phyloP scores from a whole-genome alignment of 257 asterid species.

The Verbena officinalis region DNA sequence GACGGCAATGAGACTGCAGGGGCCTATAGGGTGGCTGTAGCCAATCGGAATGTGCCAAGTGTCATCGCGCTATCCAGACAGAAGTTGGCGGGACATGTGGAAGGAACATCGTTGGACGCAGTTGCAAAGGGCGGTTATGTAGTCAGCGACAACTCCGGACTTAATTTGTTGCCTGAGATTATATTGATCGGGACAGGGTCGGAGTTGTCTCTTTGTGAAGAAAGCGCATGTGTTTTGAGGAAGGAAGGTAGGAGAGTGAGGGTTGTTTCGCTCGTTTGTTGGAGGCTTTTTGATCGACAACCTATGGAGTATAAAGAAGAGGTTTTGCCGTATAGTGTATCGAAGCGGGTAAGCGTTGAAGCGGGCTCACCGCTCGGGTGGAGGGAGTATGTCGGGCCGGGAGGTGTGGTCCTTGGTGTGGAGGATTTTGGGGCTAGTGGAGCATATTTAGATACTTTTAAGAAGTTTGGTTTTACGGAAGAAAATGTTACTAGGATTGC shows the following conservation, averaged over 20 bases:
- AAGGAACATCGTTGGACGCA: constrained; percentile 44
- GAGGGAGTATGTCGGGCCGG: constrained; percentile 56
- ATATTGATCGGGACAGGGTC: constrained; percentile 61
- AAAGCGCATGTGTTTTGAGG: constrained; percentile 40
- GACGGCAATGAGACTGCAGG: constrained; percentile 66
- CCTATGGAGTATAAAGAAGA: constrained; percentile 41
- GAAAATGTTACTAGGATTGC: constrained; percentile 44
- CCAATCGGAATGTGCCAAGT: constrained; percentile 42
- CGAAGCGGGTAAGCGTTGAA: constrained; percentile 47
- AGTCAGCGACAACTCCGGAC: constrained; percentile 44
- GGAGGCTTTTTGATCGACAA: constrained; percentile 58
- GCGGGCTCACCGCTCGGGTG: constrained; percentile 62
- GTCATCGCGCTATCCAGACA: constrained; percentile 52
- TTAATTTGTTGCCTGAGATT: constrained; percentile 38
- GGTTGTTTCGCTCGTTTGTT: constrained; percentile 57
- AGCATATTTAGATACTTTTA: constrained; percentile 42
- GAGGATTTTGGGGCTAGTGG: constrained; percentile 57
- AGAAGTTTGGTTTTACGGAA: constrained; percentile 52
- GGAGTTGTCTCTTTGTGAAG: constrained; percentile 47
- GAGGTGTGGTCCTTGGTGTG: constrained; percentile 45
- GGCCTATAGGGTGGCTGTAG: constrained; percentile 46
- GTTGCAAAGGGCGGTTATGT: constrained; percentile 58
- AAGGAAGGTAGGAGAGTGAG: constrained; percentile 54
- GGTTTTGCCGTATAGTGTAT: constrained; percentile 45
- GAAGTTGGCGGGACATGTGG: constrained; percentile 41